Evolutionary conservation across 2,329 filamentous ascomycete genomes (phyloP).

Genomic region (Cercospora brassicicola): DNA sequence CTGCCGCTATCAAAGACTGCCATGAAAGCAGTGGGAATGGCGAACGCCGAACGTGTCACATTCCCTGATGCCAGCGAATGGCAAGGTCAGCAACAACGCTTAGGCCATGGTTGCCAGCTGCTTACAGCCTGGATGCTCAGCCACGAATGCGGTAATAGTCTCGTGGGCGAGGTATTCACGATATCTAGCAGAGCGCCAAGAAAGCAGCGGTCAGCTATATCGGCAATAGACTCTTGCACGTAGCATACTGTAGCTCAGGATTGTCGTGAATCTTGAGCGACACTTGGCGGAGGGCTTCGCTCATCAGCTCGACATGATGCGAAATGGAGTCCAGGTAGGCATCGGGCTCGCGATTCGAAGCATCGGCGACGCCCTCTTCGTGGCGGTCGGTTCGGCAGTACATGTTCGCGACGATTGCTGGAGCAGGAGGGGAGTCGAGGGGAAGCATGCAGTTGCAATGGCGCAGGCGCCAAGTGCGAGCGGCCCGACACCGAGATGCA

Average conservation of each 20-base stretch:
- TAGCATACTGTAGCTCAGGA: slow-evolving; percentile 46
- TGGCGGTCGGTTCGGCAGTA: background rate
- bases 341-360: slow-evolving; percentile 2
- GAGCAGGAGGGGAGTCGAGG: background rate
- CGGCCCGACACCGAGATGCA: slow-evolving; percentile 1
- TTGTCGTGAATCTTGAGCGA: slow-evolving; percentile 56
- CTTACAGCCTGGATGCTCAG: background rate
- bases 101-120: background rate
- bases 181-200: background rate
- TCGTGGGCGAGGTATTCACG: slow-evolving; percentile 9
- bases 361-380: slow-evolving; percentile 19
- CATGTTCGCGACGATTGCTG: background rate
- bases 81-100: slow-evolving; percentile 29
- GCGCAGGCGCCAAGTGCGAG: background rate
- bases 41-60: slow-evolving; percentile 55
- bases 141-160: background rate
- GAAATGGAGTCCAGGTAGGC: slow-evolving; percentile 38
- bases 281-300: slow-evolving; percentile 46
- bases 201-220: background rate
- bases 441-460: background rate
- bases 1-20: slow-evolving; percentile 52
- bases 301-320: slow-evolving; percentile 44
- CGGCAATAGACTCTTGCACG: slow-evolving; percentile 39
- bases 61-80: slow-evolving; percentile 39
- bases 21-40: slow-evolving; percentile 55